Conservation (phyloP, 805 yeast species). For the Candida sonorensis region DNA sequence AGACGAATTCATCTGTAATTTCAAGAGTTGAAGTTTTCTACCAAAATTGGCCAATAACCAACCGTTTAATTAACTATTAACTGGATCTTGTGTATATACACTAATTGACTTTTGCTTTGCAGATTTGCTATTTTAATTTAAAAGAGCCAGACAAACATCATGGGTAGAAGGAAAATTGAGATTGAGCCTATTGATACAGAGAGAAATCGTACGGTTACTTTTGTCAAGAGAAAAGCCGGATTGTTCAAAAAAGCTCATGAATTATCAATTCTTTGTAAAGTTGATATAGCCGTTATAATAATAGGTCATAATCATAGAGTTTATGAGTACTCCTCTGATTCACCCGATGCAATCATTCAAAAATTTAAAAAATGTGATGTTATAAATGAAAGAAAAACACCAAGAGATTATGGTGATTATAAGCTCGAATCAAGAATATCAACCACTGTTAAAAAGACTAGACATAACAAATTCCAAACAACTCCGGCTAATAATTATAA, state of each 20-base stretch:
- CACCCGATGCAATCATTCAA: constrained; percentile 43
- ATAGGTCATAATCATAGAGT: constrained; percentile 77
- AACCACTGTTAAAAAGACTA: constrained; percentile 15
- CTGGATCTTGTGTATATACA: too few relatives aligned
- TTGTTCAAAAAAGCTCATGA: constrained; percentile 83
- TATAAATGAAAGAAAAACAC: constrained; percentile 55
- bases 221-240: constrained; percentile 92
- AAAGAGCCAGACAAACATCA: too few relatives aligned
- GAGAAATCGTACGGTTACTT: constrained; percentile 79
- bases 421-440: constrained; percentile 25
- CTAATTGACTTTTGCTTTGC: too few relatives aligned
- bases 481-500: constrained; percentile 2
- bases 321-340: constrained; percentile 76
- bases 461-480: neutral
- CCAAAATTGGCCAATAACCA: too few relatives aligned
- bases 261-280: constrained; percentile 84
- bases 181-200: constrained; percentile 89
- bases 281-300: constrained; percentile 85
- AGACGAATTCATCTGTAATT: too few relatives aligned
- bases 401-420: constrained; percentile 61
- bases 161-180: constrained; percentile 97
- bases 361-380: constrained; percentile 26
- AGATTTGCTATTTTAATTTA: too few relatives aligned
- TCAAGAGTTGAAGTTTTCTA: too few relatives aligned
- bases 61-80: too few relatives aligned